phyloP scores from a whole-genome alignment of 768 basidiomycete species.

The Panus rudis region DNA sequence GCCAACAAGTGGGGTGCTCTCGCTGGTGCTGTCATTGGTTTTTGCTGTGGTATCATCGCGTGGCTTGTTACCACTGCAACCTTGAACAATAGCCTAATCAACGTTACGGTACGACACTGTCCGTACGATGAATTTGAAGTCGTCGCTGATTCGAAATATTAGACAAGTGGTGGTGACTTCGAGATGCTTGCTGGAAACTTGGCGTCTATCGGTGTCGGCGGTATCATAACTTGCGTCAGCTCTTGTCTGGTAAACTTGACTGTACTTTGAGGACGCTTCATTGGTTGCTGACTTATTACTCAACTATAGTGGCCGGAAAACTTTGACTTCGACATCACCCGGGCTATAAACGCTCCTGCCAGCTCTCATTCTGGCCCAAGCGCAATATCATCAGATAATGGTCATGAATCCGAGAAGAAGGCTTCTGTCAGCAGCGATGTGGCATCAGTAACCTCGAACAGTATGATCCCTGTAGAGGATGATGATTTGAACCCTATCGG shows the following conservation, averaged over 20 bases:
- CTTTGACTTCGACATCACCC: constrained; percentile 75
- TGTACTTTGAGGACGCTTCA: background rate
- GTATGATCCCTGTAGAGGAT: constrained; percentile 35
- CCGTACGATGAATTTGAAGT: constrained; percentile 9
- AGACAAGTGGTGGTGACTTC: constrained; percentile 33
- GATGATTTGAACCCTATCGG: constrained; percentile 58
- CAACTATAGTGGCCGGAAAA: constrained; percentile 61
- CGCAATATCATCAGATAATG: background rate
- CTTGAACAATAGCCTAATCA: constrained; percentile 64
- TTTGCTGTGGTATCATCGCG: constrained; percentile 61
- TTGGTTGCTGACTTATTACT: background rate
- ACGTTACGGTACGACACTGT: constrained; percentile 44
- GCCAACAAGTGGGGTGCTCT: constrained; percentile 85
- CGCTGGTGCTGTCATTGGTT: constrained; percentile 63
- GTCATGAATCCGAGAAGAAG: constrained; percentile 26
- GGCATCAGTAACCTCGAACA: constrained; percentile 16
- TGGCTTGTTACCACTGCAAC: constrained; percentile 81
- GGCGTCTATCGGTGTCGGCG: constrained; percentile 77
- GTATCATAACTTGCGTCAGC: constrained; percentile 58
- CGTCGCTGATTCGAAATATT: background rate
- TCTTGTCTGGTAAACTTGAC: constrained; percentile 52
- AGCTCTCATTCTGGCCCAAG: constrained; percentile 3
- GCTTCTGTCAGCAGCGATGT: constrained; percentile 30
- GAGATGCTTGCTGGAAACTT: constrained; percentile 88
- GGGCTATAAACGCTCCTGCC: constrained; percentile 59